Evolutionary conservation across 2,329 filamentous ascomycete genomes (phyloP).

Genomic region (Monosporascus sp.): DNA sequence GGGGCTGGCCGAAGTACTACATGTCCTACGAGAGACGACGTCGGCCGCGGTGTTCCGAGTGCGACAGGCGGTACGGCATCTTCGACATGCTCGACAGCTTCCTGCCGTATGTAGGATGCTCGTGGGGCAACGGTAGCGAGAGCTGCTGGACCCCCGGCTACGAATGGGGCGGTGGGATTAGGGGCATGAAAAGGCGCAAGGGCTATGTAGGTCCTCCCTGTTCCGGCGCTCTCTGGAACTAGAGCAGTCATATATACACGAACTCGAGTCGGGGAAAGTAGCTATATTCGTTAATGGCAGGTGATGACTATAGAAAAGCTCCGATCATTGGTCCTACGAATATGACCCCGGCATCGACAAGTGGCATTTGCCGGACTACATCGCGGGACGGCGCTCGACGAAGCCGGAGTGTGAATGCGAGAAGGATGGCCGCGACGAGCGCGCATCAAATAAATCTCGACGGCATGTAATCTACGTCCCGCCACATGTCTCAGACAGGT

Average conservation of each 20-base stretch:
- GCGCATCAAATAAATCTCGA: neutral
- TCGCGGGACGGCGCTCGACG: neutral
- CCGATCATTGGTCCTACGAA: neutral
- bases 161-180: conserved; percentile 11
- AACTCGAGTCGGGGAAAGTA: too few relatives aligned
- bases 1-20: conserved; percentile 1
- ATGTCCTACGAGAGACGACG: conserved; percentile 5
- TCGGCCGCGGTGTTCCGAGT: conserved; percentile 1
- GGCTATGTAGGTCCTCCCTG: conserved; percentile 13
- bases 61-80: conserved; percentile 2
- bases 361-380: neutral
- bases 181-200: conserved; percentile 9
- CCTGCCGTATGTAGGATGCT: neutral
- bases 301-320: neutral
- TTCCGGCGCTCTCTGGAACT: neutral
- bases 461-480: neutral
- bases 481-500: neutral
- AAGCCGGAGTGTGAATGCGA: neutral
- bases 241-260: too few relatives aligned
- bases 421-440: neutral
- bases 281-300: neutral
- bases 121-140: conserved; percentile 1
- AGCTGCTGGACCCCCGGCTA: neutral
- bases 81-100: conserved; percentile 1
- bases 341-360: neutral